Evolutionary conservation across 148 eudicot species (phyloP).

Genomic region (Chenopodium formosanum): DNA sequence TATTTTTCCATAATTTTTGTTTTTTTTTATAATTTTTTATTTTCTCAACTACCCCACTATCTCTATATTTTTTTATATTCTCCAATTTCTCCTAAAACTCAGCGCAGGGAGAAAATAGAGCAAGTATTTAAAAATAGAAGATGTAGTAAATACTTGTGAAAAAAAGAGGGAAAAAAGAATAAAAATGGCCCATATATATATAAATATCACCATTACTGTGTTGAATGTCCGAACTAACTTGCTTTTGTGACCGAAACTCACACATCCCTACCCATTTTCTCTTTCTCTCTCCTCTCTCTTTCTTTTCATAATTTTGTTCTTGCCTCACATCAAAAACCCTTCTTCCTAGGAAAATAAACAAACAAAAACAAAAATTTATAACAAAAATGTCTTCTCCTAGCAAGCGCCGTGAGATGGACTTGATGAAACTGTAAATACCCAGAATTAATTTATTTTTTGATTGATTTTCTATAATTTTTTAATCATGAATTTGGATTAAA

Average conservation of each 20-base stretch:
- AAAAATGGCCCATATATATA: slow-evolving; percentile 20
- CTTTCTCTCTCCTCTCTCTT: slow-evolving; percentile 4
- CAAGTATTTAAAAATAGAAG: too few relatives aligned
- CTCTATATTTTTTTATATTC: too few relatives aligned
- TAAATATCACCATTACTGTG: slow-evolving; percentile 18
- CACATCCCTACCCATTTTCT: not conserved
- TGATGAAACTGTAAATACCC: slow-evolving; percentile 76
- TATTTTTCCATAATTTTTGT: too few relatives aligned
- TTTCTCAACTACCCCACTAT: too few relatives aligned
- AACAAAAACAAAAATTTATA: not conserved
- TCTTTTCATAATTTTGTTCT: not conserved
- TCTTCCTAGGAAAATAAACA: not conserved
- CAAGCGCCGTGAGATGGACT: slow-evolving; percentile 95
- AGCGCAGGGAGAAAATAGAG: too few relatives aligned
- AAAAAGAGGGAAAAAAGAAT: not conserved
- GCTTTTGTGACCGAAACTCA: slow-evolving; percentile 16
- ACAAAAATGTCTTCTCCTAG: slow-evolving; percentile 80
- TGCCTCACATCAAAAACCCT: slow-evolving; percentile 26
- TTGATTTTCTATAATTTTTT: not conserved
- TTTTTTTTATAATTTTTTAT: too few relatives aligned
- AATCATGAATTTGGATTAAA: not conserved
- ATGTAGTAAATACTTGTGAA: too few relatives aligned
- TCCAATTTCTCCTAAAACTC: too few relatives aligned
- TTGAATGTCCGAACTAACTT: slow-evolving; percentile 22
- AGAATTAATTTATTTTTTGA: not conserved